phyloP scores from a whole-genome alignment of 164 flowering plant species.

The Macadamia tetraphylla region DNA sequence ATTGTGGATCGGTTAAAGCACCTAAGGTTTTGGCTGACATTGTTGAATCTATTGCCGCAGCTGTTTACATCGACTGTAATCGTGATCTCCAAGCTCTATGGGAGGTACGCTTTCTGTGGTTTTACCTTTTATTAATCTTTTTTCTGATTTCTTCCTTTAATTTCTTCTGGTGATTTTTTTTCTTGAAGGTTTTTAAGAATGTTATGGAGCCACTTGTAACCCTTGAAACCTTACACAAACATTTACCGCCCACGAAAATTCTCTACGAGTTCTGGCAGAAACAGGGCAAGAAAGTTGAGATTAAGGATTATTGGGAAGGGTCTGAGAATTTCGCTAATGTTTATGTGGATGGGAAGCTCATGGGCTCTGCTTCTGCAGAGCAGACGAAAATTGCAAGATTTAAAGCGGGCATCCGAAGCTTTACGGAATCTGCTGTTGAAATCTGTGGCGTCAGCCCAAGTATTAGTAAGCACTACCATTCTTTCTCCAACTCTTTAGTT shows the following conservation, averaged over 20 bases:
- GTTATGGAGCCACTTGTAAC: too few species aligned
- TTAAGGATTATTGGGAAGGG: conserved; percentile 35
- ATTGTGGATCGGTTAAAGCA: conserved; percentile 65
- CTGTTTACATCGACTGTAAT: conserved; percentile 60
- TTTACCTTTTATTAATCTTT: too few species aligned
- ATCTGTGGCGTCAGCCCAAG: conserved; percentile 43
- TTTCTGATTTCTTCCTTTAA: background rate
- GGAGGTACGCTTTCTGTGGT: conserved; percentile 36
- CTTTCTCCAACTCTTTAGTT: background rate
- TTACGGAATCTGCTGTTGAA: conserved; percentile 25
- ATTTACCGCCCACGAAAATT: too few species aligned
- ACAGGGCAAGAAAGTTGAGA: too few species aligned
- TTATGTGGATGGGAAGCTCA: conserved; percentile 42
- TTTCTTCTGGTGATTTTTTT: background rate
- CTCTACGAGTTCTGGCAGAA: too few species aligned
- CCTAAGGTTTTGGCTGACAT: conserved; percentile 85
- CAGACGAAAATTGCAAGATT: conserved; percentile 53
- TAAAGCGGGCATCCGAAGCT: conserved; percentile 46
- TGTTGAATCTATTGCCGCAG: conserved; percentile 79
- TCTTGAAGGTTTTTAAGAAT: conserved; percentile 35
- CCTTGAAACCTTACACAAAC: too few species aligned
- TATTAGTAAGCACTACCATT: conserved; percentile 37
- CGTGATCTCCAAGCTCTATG: conserved; percentile 52
- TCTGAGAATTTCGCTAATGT: conserved; percentile 32
- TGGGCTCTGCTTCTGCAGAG: conserved; percentile 39